These are phyloP conservation scores for Sherardia arvensis DNA, from an alignment of 257 asterid species.

Conservation along the genomic window DNA sequence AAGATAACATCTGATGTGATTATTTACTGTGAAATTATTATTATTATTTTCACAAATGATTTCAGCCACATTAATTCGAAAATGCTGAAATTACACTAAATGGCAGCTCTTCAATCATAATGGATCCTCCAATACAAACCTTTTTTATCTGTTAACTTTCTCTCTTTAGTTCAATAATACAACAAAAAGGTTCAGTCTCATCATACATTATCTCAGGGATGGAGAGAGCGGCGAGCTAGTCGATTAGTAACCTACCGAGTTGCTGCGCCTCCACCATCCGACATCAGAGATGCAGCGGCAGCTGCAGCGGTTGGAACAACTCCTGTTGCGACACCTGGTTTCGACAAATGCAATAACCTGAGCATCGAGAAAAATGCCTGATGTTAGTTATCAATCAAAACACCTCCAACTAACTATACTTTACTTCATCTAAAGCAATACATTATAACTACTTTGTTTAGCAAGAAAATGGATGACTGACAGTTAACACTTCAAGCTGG, in stretches of 20 bases:
- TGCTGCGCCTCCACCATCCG: conserved; percentile 87
- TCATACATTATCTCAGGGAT: neutral
- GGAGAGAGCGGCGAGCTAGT: neutral
- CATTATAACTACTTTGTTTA: neutral
- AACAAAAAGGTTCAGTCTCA: neutral
- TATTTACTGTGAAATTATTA: neutral
- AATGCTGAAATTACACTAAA: neutral
- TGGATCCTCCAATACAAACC: neutral
- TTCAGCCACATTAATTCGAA: neutral
- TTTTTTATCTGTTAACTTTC: no score
- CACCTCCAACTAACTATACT: neutral
- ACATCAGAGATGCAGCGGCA: conserved; percentile 92
- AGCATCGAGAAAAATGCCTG: conserved; percentile 7
- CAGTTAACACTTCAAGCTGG: neutral
- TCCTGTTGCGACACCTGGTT: conserved; percentile 76
- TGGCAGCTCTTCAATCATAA: no score
- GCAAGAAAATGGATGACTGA: neutral
- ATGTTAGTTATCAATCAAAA: neutral
- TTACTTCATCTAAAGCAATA: neutral
- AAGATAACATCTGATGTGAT: neutral
- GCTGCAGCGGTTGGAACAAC: conserved; percentile 96
- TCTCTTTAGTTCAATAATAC: neutral
- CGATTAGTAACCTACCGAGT: conserved; percentile 30
- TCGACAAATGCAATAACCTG: conserved; percentile 93
- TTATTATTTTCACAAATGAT: neutral